Evolutionary conservation across 257 asterid genomes (phyloP), one percentile per base, ranked within the genome.

Genomic region (Nicotiana obtusifolia): DNA sequence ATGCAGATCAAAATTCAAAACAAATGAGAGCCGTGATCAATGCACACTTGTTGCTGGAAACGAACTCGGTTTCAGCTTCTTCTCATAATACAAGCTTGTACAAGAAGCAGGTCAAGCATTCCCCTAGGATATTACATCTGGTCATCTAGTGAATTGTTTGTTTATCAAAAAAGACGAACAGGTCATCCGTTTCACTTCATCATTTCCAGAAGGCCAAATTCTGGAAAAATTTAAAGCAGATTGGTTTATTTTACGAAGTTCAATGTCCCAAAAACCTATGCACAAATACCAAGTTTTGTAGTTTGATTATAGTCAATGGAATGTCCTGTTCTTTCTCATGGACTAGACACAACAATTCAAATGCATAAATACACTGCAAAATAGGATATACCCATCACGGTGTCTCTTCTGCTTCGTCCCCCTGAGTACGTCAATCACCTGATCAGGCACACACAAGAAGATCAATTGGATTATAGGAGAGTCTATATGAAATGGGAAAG

Each of bases 391-490:
- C 98, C 98, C 98, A 81, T 92, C 99, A 77, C 97, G 96, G 84
- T 92, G 97, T 80, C 98, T 84, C 89, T 94, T 94, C 82, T 92
- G 97, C 80, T 92, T 92, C 2, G 93, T 84, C 69, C 82, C 90
- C 85, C 98, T 83, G 10, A 96, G 93, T 68, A 94, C 97, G 87
- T 96, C 98, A 71, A 94, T 41, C 84, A 94, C 89, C 98, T 95
- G 5, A 49, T 44, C 47, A 86, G 15, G 53, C 67, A 20, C n/a
- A 31, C 69, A 44, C 44, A 86, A 53, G 60, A 20, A 14, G 30
- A 54, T 52, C 56, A 30, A 65, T 67, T 81, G 66, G 83, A 84
- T 52, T 81, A 64, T 57, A 41, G 75, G 81, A 85, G 81, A 0
- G n/a, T 80, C 54, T 54, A 41, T 10, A 31, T 49, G 20, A 65